Percentiles rank a stretch among this genome's conserved stretches.
Conservation (phyloP, 768 basidiomycete genomes). For the Lactarius sp. region DNA sequence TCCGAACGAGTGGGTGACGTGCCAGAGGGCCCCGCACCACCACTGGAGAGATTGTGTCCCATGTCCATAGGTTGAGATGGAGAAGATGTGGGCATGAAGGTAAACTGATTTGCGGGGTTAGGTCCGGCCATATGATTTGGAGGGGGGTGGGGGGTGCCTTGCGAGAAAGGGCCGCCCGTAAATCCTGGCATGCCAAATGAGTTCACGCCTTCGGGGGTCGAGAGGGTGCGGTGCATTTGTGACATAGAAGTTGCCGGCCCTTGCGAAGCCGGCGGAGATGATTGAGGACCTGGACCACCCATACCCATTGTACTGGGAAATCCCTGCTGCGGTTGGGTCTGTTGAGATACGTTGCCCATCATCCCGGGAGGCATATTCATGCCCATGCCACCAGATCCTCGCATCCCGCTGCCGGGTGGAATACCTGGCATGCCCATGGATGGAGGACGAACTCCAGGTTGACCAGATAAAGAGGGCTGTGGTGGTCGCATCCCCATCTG, state of each 20-base stretch:
- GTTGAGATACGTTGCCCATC: conserved; percentile 42
- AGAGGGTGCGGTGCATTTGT: conserved; percentile 17
- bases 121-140: conserved; percentile 10
- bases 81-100: conserved; percentile 40
- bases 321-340: conserved; percentile 27
- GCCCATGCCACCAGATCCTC: conserved; percentile 37
- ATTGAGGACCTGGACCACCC: conserved; percentile 17
- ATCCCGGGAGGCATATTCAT: conserved; percentile 43
- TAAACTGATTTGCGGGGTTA: conserved; percentile 33
- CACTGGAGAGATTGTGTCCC: conserved; percentile 37
- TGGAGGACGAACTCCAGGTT: conserved; percentile 35
- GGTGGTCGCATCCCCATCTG: conserved; percentile 32
- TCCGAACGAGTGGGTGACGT: conserved; percentile 37
- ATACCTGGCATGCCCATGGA: conserved; percentile 30
- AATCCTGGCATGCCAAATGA: conserved; percentile 16
- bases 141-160: conserved; percentile 29
- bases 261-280: conserved; percentile 14
- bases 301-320: conserved; percentile 9
- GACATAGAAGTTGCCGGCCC: conserved; percentile 12
- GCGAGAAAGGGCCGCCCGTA: conserved; percentile 27
- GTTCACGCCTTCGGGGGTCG: conserved; percentile 12
- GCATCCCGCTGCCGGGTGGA: conserved; percentile 32
- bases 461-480: conserved; percentile 29
- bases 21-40: conserved; percentile 35
- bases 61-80: conserved; percentile 45